Evolutionary conservation across 164 flowering plant genomes (phyloP), one percentile per base, ranked within the genome.

Genomic region (Piper longum): DNA sequence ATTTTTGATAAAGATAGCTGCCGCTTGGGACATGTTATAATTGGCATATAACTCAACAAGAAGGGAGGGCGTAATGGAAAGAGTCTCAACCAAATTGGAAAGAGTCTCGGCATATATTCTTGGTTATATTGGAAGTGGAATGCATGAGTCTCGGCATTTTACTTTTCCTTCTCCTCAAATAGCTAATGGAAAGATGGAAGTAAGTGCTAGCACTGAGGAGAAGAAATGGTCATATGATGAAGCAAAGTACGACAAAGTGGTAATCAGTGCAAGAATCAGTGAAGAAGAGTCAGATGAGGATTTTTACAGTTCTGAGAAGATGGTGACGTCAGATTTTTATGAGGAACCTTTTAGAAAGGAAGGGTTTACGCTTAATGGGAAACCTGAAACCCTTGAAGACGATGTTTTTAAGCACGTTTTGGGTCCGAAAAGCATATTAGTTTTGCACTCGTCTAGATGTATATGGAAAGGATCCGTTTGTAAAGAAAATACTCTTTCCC

Each of bases 361-460:
- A 61, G 70, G 68, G 61, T 39, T 60, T 70, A 64, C 17, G 72
- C 62, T 42, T 16, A 48, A 52, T 60, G 18, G 63, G 57, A 77
- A 78, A 43, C 70, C 74, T 16, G 62, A 70, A 58, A 11, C 64
- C 42, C 75, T 75, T 11, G 61, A 40, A 56, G 77, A 72, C 75
- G 81, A 80, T 75, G 82, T 64, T 56, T 68, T 74, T 48, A 71
- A 71, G 54, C 56, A 75, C 16, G 57, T 82, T 40, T 70, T 83
- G 66, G 87, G 86, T 68, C 78, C 85, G 54, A 85, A 85, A 69
- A 85, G 95, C 74, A 85, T 95, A 56, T 79, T 91, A 81, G 85
- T 88, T 77, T 73, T 86, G 78, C 77, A 76, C 82, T 91, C 96
- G 45, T 75, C 82, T 59, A 78, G 81, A 48, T 85, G 82, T 79